Evolutionary conservation across 805 yeast genomes (phyloP), one percentile per base, ranked within the genome.

Genomic region (Barnettozyma vustinii): DNA sequence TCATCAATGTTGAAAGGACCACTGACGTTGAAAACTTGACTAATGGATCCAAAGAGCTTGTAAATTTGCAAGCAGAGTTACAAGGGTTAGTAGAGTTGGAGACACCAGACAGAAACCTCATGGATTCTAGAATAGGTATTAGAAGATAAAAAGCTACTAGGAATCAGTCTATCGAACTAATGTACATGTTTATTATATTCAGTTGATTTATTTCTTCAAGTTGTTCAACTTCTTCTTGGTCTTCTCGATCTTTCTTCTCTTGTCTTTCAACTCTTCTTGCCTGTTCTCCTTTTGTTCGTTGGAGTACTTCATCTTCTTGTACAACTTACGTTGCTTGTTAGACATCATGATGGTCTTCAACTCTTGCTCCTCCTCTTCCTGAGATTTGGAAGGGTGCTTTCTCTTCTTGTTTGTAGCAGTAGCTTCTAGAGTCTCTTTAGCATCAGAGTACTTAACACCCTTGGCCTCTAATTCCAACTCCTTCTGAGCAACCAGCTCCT

Each of bases 281-380:
- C 92, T 82, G 46, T 76, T 76, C 62, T 87, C 89, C 72, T 87
- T 86, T 79, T 87, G 81, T 51, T 84, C 83, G 59, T 87, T 80
- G 51, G 96, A 92, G 66, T 88, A 83, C 72, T 89, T 94, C 96
- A 92, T 88, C 83, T 87, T 87, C 74, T 86, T 86, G 76, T 94
- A 94, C 56, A 91, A 75, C 68, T 87, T 88, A 76, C 90, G 87
- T 73, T 92, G 96, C 70, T 92, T 94, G 74, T 90, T 90, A 59
- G 92, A 79, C 99, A 94, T 92, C 99, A 94, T 92, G 63, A 90
- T 88, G 83, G 82, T 83, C 75, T 87, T 87, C 73, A 92, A 80
- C 56, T 91, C 94, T 72, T 88, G 87, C 67, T 90, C 97, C 72
- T 81, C 85, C 43, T 79, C 79, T 52, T 74, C 78, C 55, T 75